phyloP scores from a whole-genome alignment of 2,329 filamentous ascomycete genomes.

The Sordariomycetes sp. region DNA sequence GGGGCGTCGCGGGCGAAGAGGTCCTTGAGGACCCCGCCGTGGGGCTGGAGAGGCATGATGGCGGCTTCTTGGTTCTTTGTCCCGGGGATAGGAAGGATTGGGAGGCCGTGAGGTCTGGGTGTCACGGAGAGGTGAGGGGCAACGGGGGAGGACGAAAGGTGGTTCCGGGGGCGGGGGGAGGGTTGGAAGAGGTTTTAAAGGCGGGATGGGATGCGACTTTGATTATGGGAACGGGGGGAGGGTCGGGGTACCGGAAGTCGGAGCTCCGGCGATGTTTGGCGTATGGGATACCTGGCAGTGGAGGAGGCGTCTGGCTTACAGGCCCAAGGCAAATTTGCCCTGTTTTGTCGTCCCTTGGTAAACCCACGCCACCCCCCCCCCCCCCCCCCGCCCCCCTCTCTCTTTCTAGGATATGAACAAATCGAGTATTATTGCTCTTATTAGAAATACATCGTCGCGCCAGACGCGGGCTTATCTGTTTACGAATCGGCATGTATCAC shows the following conservation, averaged over 20 bases:
- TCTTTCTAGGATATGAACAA: too few species aligned
- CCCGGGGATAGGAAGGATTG: not conserved
- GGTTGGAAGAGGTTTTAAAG: constrained; percentile 1
- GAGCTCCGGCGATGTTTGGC: constrained; percentile 1
- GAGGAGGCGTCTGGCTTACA: constrained; percentile 1
- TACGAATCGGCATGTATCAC: too few species aligned
- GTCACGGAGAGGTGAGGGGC: not conserved
- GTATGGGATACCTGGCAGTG: not conserved
- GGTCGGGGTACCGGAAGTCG: constrained; percentile 3
- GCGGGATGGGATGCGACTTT: not conserved
- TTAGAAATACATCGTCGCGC: too few species aligned
- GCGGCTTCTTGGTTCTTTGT: not conserved
- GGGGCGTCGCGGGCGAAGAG: constrained; percentile 85
- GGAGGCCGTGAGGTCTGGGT: not conserved
- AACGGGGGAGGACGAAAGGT: not conserved
- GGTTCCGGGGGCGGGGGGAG: not conserved
- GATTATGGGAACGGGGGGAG: not conserved
- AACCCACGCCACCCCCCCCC: too few species aligned
- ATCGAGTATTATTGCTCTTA: too few species aligned
- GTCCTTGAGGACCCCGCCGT: constrained; percentile 96
- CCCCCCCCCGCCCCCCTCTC: not conserved
- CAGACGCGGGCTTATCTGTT: too few species aligned
- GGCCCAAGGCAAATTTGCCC: not conserved
- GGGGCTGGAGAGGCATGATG: constrained; percentile 57
- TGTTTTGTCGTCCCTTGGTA: not conserved